Conservation (phyloP, 331 rosid species). For the Acacia concinna region DNA sequence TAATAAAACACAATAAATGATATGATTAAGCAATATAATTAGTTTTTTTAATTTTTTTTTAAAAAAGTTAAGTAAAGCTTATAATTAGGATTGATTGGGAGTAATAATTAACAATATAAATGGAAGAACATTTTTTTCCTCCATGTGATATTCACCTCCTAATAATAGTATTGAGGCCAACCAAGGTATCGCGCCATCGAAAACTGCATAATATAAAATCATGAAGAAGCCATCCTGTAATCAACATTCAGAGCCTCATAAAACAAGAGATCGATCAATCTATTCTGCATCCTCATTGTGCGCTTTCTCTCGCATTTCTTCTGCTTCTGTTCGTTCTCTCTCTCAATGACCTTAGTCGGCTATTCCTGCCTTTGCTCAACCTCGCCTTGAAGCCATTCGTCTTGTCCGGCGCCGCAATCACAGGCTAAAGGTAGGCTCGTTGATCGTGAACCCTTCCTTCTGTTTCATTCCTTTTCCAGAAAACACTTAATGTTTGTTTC, state of each 20-base stretch:
- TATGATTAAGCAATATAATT: too few relatives aligned
- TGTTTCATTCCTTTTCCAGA: neutral
- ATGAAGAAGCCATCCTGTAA: constrained; percentile 12
- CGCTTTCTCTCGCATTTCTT: constrained; percentile 44
- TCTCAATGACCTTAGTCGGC: neutral
- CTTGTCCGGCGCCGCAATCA: constrained; percentile 30
- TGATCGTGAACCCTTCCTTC: neutral
- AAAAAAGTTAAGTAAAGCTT: too few relatives aligned
- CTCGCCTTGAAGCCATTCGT: constrained; percentile 25
- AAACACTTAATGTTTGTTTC: neutral
- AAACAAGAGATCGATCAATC: neutral
- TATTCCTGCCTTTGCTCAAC: constrained; percentile 1
- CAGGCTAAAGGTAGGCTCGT: constrained; percentile 29
- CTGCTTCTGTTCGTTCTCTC: neutral
- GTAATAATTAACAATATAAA: too few relatives aligned
- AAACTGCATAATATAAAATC: neutral
- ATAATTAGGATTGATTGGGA: too few relatives aligned
- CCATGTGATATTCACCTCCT: neutral
- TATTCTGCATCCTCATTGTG: constrained; percentile 36
- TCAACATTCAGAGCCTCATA: neutral
- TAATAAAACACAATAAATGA: too few relatives aligned
- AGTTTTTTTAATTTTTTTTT: too few relatives aligned
- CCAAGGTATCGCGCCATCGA: constrained; percentile 16
- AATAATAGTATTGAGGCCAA: constrained; percentile 34
- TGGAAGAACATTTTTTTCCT: neutral